Base-by-base conservation (phyloP, 495 filamentous ascomycete genomes). In the Hyphodiscus hymeniophilus region DNA sequence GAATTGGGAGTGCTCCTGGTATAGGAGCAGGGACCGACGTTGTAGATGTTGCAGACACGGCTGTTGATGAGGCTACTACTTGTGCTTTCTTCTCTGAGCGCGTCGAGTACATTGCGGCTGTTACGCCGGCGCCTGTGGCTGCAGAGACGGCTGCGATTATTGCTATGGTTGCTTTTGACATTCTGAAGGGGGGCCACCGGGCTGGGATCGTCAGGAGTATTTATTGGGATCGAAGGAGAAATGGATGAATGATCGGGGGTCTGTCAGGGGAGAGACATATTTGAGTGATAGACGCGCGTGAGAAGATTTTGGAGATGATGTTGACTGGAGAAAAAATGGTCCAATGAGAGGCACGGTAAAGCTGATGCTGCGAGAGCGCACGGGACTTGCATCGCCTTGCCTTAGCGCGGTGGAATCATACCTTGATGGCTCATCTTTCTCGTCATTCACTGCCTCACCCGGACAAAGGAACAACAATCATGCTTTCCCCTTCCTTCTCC, bases 131-230 rank as follows among this genome's bases (percentile, higher is more conserved):
- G 17, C 91, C 92, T 32, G 88, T 82, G 61, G 85, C 88, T 38
- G 92, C 92, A 61, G 87, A 85, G 63, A 84, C 84, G 39, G 86
- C 90, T 33, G 89, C 92, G 55, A 95, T 85, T 35, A 92, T 75
- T 35, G 88, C 89, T 50, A 96, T 58, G 18, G 90, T 95, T 22
- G 80, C 73, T 67, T 94, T 95, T 21, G 88, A 89, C 87, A 90
- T 89, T 48, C 28, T 60, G 36, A 35, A 20, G 22, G 38, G 21
- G n/a, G 20, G 10, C 12, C 17, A 24, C 39, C 21, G 39, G 13
- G 39, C 1, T 12, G 28, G 12, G 44, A 6, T 18, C 21, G 24
- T 0, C 22, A 26, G 17, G 15, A 23, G 28, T 51, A 51, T 58
- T 54, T 58, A 54, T 57, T 49, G 3, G 38, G 17, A 18, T 11